These are phyloP conservation scores for Cryptococcus sp. DNA, from an alignment of 1,284 basidiomycete genomes.

Conservation along the genomic window DNA sequence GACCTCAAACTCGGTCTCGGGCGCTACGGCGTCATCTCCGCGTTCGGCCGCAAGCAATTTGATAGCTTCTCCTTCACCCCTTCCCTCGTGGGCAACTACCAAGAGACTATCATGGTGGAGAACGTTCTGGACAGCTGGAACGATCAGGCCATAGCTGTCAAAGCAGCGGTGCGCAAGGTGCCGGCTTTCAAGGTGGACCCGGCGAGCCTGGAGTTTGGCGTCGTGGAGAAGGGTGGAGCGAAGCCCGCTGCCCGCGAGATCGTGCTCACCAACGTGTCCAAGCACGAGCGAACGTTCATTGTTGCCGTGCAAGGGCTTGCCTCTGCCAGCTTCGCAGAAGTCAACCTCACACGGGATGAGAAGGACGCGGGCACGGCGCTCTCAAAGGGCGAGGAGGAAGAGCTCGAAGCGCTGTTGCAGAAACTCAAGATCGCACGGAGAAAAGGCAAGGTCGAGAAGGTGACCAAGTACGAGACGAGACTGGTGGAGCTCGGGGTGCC, in stretches of 20 bases:
- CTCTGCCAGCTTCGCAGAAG: conserved; percentile 13
- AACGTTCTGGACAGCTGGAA: conserved; percentile 53
- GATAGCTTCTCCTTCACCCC: conserved; percentile 51
- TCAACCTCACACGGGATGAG: conserved; percentile 36
- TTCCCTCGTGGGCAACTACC: conserved; percentile 51
- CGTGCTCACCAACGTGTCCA: conserved; percentile 51
- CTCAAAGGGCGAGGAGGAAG: conserved; percentile 54
- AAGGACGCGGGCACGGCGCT: conserved; percentile 45
- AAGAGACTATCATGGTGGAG: conserved; percentile 54
- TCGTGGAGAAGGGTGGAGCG: conserved; percentile 11
- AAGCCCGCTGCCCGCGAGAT: conserved; percentile 35
- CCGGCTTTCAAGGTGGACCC: conserved; percentile 53
- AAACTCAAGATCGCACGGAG: conserved; percentile 55
- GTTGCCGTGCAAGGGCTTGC: conserved; percentile 26
- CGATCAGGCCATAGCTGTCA: conserved; percentile 53
- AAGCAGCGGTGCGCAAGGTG: conserved; percentile 53
- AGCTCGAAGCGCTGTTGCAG: conserved; percentile 54
- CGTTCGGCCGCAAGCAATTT: conserved; percentile 54
- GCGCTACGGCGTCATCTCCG: conserved; percentile 54
- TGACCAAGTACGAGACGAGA: conserved; percentile 53
- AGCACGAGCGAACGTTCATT: conserved; percentile 51
- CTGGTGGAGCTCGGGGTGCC: conserved; percentile 51
- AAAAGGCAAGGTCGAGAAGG: conserved; percentile 54
- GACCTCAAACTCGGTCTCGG: conserved; percentile 54
- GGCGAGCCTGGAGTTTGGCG: conserved; percentile 44